These are phyloP conservation scores for Stenogyne calaminthoides DNA, from an alignment of 305 asterid genomes.

Conservation along the genomic window DNA sequence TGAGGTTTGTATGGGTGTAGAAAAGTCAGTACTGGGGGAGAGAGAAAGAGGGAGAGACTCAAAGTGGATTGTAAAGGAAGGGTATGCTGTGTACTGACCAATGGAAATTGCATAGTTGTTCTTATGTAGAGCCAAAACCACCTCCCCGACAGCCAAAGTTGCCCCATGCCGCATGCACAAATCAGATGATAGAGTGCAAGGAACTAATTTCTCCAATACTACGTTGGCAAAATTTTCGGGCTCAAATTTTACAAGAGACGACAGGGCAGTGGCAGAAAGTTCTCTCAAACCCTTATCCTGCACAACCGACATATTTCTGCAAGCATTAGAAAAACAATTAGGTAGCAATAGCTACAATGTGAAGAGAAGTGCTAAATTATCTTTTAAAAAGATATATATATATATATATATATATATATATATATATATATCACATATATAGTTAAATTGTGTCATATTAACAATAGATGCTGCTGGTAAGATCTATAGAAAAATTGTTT, in stretches of 20 bases:
- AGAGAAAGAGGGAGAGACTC: constrained; percentile 12
- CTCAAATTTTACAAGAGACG: constrained; percentile 79
- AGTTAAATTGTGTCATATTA: constrained; percentile 1
- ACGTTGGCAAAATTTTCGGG: constrained; percentile 74
- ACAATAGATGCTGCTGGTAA: constrained; percentile 14
- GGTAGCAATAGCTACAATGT: constrained; percentile 22
- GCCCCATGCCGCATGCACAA: constrained; percentile 98
- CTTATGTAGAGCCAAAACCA: constrained; percentile 75
- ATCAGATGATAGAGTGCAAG: constrained; percentile 91
- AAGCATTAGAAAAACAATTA: constrained; percentile 31
- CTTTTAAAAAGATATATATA: neutral
- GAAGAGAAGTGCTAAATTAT: constrained; percentile 27
- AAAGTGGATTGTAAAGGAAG: constrained; percentile 20
- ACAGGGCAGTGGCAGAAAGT: constrained; percentile 90
- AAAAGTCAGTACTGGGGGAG: constrained; percentile 11
- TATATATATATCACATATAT: too few relatives aligned
- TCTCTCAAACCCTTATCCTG: constrained; percentile 97
- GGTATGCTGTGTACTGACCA: constrained; percentile 50
- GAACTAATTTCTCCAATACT: constrained; percentile 73
- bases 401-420: neutral
- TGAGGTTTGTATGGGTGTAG: neutral
- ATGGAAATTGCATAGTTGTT: constrained; percentile 58
- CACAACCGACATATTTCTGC: constrained; percentile 34
- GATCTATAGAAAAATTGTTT: neutral
- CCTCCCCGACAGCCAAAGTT: constrained; percentile 89